phyloP scores from a whole-genome alignment of 2,329 filamentous ascomycete species.

The Truncatella angustata region DNA sequence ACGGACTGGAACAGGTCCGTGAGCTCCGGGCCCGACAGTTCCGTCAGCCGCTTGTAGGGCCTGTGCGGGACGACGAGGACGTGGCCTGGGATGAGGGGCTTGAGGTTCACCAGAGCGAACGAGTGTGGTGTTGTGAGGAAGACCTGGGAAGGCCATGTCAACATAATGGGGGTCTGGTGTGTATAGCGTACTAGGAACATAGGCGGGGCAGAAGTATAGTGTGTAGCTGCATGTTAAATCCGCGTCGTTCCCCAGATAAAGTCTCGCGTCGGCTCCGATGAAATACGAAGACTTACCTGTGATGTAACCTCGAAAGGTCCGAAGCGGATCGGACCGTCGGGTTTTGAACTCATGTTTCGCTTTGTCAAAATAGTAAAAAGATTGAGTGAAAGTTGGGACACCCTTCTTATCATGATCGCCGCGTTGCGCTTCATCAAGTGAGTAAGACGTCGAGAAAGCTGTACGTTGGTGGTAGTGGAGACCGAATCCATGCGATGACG shows the following conservation, averaged over 20 bases:
- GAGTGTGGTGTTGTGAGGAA: slow-evolving; percentile 78
- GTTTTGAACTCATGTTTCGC: slow-evolving; percentile 15
- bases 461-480: background rate
- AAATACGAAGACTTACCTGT: slow-evolving; percentile 51
- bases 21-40: slow-evolving; percentile 70
- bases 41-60: slow-evolving; percentile 68
- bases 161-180: no score
- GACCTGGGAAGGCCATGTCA: slow-evolving; percentile 66
- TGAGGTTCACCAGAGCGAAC: slow-evolving; percentile 92
- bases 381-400: slow-evolving; percentile 10
- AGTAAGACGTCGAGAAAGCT: background rate
- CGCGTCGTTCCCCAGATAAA: no score
- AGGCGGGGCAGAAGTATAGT: background rate
- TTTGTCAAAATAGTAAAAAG: slow-evolving; percentile 5
- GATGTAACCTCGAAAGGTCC: slow-evolving; percentile 74
- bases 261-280: no score
- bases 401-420: slow-evolving; percentile 16
- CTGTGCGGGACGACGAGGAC: slow-evolving; percentile 81
- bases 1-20: slow-evolving; percentile 84
- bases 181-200: no score
- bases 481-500: slow-evolving; percentile 1
- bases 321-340: slow-evolving; percentile 54
- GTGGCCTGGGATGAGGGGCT: slow-evolving; percentile 89
- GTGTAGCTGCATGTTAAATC: slow-evolving; percentile 1
- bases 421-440: background rate